Base-by-base conservation (phyloP, 768 basidiomycete species). In the Hypholoma fasciculare region DNA sequence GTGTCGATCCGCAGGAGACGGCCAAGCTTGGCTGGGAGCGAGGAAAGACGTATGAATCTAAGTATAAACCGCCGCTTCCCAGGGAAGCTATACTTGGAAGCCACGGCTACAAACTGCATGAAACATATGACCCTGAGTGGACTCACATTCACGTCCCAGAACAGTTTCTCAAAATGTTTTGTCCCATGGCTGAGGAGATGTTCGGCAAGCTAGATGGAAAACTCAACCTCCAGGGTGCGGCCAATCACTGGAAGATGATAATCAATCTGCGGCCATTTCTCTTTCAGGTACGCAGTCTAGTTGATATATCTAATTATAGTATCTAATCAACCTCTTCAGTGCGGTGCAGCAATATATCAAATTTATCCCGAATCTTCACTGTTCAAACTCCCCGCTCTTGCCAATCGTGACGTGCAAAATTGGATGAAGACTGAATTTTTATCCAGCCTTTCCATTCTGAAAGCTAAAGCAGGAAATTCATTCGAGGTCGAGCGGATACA, bases 11-110 rank as follows among this genome's bases (percentile, higher is more conserved):
- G 11, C 37, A 34, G 1, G 58, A 67, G n/a, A 71, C 70, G 17
- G 42, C 65, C 6, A 62, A 63, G 36, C 55, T 71, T 23, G 69
- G 70, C 7, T 71, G 70, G 70, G 43, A 37, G 12, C 63, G 59
- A 17, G 59, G 66, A 4, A 62, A 65, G 14, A 65, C 65, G 13
- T 71, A 62, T 48, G 48, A 54, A 27, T 61, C 66, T 48, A 65
- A 57, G 0, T 71, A 71, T 46, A 54, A 58, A 11, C 68, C 69
- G 0, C 57, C 69, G 1, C 43, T 71, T 40, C 65, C 68, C 9
- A 70, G 69, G 56, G 43, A 72, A 65, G 70, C 66, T n/a, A 67
- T 70, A 37, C 65, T 71, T 49, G 66, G 52, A 2, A 62, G 60
- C 11, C 69, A 70, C 42, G 70, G 70, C 2, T 72, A 63, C 42